Conservation (phyloP, 768 basidiomycete species). For the Filobasidium wieringae region DNA sequence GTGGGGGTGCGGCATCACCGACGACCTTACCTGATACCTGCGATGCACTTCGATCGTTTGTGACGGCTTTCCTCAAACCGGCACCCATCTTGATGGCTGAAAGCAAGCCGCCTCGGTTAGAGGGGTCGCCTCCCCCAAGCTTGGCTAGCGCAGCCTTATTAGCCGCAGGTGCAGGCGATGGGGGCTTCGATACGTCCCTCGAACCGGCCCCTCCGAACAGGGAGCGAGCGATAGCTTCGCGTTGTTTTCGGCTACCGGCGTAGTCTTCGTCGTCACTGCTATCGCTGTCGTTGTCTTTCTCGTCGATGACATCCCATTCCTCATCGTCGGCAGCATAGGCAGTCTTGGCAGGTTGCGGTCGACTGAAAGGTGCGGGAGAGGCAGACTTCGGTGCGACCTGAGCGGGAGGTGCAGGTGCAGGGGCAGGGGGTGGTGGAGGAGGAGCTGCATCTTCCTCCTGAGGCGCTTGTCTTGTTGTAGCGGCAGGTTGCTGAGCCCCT, state of each 20-base stretch:
- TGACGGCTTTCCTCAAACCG: slow-evolving; percentile 57
- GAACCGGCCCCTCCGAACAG: slow-evolving; percentile 52
- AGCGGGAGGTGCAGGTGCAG: slow-evolving; percentile 12
- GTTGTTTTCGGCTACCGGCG: slow-evolving; percentile 51
- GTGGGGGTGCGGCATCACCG: slow-evolving; percentile 58
- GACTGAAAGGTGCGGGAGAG: slow-evolving; percentile 44
- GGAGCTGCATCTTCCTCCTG: slow-evolving; percentile 30
- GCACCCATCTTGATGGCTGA: slow-evolving; percentile 64
- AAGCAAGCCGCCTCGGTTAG: slow-evolving; percentile 52
- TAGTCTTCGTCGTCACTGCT: slow-evolving; percentile 73
- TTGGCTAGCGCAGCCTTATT: slow-evolving; percentile 44
- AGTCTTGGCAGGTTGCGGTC: slow-evolving; percentile 20
- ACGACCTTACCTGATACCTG: slow-evolving; percentile 63
- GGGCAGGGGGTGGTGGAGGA: slow-evolving; percentile 21
- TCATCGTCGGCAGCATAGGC: slow-evolving; percentile 44
- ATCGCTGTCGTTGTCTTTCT: slow-evolving; percentile 47
- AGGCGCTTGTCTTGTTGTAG: slow-evolving; percentile 35
- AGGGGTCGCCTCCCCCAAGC: slow-evolving; percentile 32
- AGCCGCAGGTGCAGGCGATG: slow-evolving; percentile 30
- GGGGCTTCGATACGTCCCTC: slow-evolving; percentile 37
- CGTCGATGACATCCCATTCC: slow-evolving; percentile 75
- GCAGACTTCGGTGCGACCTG: slow-evolving; percentile 17
- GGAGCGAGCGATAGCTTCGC: slow-evolving; percentile 61
- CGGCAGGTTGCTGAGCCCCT: background rate
- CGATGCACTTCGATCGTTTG: slow-evolving; percentile 68